Percentiles rank a stretch among this genome's conserved stretches.
Conservation (phyloP, 2,329 filamentous ascomycete genomes). For the Fusarium burgessii region DNA sequence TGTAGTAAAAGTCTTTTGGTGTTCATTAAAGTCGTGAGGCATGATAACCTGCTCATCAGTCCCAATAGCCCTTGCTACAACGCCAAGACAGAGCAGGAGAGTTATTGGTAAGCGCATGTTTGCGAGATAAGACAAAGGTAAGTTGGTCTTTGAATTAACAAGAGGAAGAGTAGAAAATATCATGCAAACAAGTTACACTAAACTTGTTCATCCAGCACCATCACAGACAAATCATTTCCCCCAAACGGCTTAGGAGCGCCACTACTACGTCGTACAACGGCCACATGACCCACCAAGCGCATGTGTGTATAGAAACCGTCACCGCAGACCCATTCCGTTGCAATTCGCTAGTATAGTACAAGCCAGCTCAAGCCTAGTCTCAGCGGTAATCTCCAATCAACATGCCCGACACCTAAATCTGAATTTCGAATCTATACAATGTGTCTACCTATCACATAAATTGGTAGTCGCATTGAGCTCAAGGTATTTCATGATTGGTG, state of each 20-base stretch:
- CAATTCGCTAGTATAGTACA: too few relatives aligned
- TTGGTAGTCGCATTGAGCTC: background rate
- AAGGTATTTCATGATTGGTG: background rate
- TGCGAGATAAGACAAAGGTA: background rate
- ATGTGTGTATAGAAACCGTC: constrained; percentile 31
- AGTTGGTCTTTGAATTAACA: background rate
- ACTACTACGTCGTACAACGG: background rate
- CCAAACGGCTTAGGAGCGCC: constrained; percentile 21
- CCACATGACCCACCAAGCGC: constrained; percentile 30
- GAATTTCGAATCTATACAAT: background rate
- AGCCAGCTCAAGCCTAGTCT: background rate
- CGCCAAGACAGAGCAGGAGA: constrained; percentile 21
- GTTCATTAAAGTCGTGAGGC: constrained; percentile 3
- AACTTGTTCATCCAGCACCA: background rate
- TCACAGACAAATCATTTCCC: constrained; percentile 12
- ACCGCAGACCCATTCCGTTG: background rate
- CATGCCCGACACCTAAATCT: background rate
- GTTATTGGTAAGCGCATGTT: constrained; percentile 22
- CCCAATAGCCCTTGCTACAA: constrained; percentile 18
- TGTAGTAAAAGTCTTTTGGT: constrained; percentile 27
- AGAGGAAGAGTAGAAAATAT: background rate
- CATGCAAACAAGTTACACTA: background rate
- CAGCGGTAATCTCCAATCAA: background rate
- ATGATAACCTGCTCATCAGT: constrained; percentile 8
- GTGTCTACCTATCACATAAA: background rate